phyloP scores from a whole-genome alignment of 345 rosid species.

The Trapa incisa region DNA sequence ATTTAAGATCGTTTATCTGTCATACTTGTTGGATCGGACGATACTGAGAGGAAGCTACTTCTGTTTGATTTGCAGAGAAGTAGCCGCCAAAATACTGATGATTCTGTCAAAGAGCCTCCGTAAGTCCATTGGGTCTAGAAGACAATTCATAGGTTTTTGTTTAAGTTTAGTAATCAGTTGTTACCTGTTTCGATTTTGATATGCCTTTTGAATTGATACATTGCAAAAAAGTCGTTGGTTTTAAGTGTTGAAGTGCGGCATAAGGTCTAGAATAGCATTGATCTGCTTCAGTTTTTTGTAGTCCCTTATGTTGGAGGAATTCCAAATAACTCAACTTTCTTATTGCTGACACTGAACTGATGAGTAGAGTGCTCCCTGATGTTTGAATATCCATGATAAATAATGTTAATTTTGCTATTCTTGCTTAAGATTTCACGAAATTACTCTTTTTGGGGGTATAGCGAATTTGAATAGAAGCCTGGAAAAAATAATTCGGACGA shows the following conservation, averaged over 20 bases:
- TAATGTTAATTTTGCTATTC: neutral
- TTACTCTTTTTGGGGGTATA: neutral
- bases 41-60: neutral
- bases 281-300: neutral
- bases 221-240: neutral
- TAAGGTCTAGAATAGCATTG: neutral
- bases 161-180: neutral
- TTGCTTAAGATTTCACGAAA: neutral
- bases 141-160: neutral
- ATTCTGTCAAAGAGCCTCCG: slow-evolving; percentile 73
- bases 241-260: neutral
- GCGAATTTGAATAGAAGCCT: neutral
- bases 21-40: neutral
- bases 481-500: neutral
- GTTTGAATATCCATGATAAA: neutral
- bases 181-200: neutral
- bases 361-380: neutral
- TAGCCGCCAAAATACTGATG: slow-evolving; percentile 60
- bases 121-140: slow-evolving; percentile 17
- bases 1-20: neutral
- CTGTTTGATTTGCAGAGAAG: slow-evolving; percentile 42
- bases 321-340: neutral
- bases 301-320: neutral
- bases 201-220: neutral
- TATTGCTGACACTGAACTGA: neutral